Conservation (phyloP, 148 eudicot species). For the Arbutus unedo region DNA sequence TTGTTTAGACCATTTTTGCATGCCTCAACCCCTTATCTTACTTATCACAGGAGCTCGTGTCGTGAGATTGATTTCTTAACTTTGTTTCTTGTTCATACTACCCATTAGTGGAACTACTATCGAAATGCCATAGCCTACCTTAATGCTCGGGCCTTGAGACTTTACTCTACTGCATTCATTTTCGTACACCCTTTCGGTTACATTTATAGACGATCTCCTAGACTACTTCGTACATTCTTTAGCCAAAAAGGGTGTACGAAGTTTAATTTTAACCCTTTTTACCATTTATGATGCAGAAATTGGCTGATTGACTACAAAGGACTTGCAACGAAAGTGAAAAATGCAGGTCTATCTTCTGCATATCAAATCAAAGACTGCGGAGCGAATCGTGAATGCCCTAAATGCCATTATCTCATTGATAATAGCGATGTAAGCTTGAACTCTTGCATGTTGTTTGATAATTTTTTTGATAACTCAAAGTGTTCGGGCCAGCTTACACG, state of each 20-base stretch:
- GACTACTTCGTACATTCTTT: background rate
- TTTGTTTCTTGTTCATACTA: no score
- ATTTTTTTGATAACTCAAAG: no score
- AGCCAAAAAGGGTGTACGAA: background rate
- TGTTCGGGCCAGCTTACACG: no score
- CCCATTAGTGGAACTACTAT: no score
- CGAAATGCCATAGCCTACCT: no score
- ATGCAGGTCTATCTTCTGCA: constrained; percentile 41
- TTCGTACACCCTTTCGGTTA: background rate
- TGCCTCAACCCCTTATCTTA: no score
- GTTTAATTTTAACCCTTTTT: background rate
- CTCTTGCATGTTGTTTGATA: background rate
- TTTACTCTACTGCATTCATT: no score
- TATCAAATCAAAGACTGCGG: constrained; percentile 65
- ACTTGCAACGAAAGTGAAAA: constrained; percentile 69
- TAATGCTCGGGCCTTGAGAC: no score
- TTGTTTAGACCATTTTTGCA: no score
- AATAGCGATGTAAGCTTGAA: constrained; percentile 72
- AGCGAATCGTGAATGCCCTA: constrained; percentile 73
- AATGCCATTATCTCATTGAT: constrained; percentile 59
- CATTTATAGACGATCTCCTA: background rate
- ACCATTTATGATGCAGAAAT: constrained; percentile 38
- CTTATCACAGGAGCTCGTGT: no score
- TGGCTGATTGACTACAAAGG: constrained; percentile 74
- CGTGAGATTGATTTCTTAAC: no score